phyloP scores from a whole-genome alignment of 2,329 filamentous ascomycete genomes.

The Nothopassalora personata region DNA sequence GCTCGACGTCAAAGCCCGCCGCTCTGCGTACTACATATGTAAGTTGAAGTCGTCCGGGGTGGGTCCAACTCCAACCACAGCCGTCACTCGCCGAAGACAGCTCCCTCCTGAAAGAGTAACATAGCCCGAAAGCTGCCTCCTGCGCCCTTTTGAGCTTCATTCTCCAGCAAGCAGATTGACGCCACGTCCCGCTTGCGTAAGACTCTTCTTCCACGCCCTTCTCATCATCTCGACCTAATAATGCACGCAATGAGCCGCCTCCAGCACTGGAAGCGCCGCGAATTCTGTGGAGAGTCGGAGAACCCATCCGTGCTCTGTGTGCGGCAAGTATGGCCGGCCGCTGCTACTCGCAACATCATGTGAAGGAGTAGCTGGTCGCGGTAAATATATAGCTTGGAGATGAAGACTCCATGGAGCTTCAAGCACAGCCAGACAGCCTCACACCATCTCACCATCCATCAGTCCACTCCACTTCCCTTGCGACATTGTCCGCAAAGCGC shows the following conservation, averaged over 20 bases:
- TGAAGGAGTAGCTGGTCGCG: background rate
- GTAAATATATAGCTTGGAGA: slow-evolving; percentile 2
- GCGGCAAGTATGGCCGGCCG: slow-evolving; percentile 9
- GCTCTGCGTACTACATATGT: no score
- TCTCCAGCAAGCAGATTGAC: background rate
- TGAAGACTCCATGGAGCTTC: background rate
- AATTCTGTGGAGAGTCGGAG: background rate
- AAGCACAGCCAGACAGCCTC: background rate
- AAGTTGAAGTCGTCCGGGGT: background rate
- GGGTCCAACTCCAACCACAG: background rate
- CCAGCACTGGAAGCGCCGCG: background rate
- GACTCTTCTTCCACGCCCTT: background rate
- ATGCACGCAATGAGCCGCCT: background rate
- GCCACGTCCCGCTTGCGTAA: background rate
- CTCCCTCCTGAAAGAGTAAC: background rate
- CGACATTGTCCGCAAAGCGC: background rate
- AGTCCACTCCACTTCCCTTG: background rate
- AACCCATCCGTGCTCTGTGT: slow-evolving; percentile 6
- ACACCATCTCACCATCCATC: slow-evolving; percentile 4
- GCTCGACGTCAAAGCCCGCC: no score
- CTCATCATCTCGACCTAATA: background rate
- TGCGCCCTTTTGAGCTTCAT: background rate
- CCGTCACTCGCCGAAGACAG: background rate
- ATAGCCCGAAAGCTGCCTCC: background rate
- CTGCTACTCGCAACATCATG: background rate